A percentile compares a stretch with the other conserved stretches of the same genome.
Conservation (phyloP, 257 asterid species). For the Lavandula angustifolia region DNA sequence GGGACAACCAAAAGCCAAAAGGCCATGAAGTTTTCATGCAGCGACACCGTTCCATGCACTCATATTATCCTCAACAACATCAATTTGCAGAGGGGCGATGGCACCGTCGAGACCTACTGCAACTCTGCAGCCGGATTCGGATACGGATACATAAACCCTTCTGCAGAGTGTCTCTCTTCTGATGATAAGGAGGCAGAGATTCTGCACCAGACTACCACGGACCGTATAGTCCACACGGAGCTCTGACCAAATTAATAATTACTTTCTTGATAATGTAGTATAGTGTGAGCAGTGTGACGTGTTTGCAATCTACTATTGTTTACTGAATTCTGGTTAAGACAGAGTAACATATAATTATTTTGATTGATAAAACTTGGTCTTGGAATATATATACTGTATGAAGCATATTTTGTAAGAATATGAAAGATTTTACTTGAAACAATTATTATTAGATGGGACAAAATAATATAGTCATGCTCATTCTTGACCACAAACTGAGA, state of each 20-base stretch:
- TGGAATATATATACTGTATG: slow-evolving; percentile 10
- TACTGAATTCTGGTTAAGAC: slow-evolving; percentile 8
- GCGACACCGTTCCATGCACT: slow-evolving; percentile 83
- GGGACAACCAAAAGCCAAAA: slow-evolving; percentile 71
- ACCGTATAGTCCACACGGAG: slow-evolving; percentile 60
- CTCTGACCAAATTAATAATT: slow-evolving; percentile 39
- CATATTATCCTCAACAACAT: slow-evolving; percentile 75
- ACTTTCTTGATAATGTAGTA: slow-evolving; percentile 15
- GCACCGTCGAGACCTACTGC: slow-evolving; percentile 84
- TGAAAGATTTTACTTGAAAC: slow-evolving; percentile 8
- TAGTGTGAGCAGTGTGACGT: slow-evolving; percentile 23
- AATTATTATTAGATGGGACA: slow-evolving; percentile 20
- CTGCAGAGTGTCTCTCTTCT: slow-evolving; percentile 75
- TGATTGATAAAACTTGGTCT: not conserved
- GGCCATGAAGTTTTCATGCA: slow-evolving; percentile 88
- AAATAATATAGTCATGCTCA: not conserved
- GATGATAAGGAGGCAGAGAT: slow-evolving; percentile 44
- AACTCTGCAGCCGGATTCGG: slow-evolving; percentile 77
- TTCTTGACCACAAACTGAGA: slow-evolving; percentile 35
- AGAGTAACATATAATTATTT: slow-evolving; percentile 7
- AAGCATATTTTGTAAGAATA: slow-evolving; percentile 33
- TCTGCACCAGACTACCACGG: slow-evolving; percentile 28
- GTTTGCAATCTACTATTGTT: not conserved
- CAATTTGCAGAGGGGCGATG: slow-evolving; percentile 64
- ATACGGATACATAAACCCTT: slow-evolving; percentile 71